A percentile compares a stretch with the other conserved stretches of the same genome.
Conservation (phyloP, 345 rosid genomes). For the Citrus reticulata region DNA sequence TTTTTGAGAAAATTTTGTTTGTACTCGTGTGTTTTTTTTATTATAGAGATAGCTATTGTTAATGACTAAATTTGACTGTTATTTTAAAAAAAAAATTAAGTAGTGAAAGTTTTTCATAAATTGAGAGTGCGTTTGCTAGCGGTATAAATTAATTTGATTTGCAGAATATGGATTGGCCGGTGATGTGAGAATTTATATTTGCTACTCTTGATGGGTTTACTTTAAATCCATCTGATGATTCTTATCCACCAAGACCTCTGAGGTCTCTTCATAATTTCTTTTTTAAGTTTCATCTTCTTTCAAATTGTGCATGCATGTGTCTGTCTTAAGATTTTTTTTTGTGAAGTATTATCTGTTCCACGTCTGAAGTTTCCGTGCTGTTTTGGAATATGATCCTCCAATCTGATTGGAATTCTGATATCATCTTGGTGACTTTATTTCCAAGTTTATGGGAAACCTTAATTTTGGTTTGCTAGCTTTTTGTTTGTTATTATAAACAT, state of each 20-base stretch:
- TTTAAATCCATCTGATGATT: not conserved
- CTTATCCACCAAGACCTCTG: constrained; percentile 3
- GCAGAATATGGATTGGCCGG: not conserved
- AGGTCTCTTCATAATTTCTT: not conserved
- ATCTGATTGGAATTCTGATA: not conserved
- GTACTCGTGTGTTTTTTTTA: not conserved
- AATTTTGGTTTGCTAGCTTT: not conserved
- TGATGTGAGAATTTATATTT: constrained; percentile 11
- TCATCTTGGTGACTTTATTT: not conserved
- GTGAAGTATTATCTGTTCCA: too few species aligned
- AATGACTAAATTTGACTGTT: too few species aligned
- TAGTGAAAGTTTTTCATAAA: not conserved
- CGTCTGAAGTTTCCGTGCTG: not conserved
- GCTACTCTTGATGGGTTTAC: constrained; percentile 11
- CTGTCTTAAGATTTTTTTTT: not conserved
- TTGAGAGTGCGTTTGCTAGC: not conserved
- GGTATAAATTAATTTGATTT: not conserved
- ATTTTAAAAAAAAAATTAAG: too few species aligned
- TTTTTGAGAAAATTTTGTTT: not conserved
- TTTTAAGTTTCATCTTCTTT: not conserved
- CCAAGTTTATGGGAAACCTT: not conserved
- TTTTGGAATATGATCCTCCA: not conserved
- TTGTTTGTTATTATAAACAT: not conserved
- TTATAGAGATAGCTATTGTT: not conserved
- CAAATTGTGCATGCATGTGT: not conserved